Conservation (phyloP, 257 asterid genomes). For the Lavandula angustifolia region DNA sequence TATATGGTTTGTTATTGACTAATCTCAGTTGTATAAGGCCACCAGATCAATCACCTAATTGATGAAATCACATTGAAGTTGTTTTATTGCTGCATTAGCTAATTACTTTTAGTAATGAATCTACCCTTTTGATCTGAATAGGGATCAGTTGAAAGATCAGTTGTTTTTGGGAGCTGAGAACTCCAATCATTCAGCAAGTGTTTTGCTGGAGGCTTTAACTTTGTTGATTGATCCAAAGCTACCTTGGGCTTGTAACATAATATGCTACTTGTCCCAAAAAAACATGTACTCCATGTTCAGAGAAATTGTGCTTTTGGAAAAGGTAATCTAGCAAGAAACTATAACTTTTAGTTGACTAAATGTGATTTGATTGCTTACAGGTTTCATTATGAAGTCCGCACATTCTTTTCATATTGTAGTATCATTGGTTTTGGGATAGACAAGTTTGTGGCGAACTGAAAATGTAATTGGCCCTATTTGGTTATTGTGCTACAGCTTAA, state of each 20-base stretch:
- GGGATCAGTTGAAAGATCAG: constrained; percentile 66
- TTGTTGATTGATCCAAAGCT: constrained; percentile 62
- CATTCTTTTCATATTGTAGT: constrained; percentile 6
- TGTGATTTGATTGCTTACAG: constrained; percentile 14
- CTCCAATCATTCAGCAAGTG: constrained; percentile 50
- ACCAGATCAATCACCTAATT: constrained; percentile 10
- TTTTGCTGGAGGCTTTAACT: constrained; percentile 64
- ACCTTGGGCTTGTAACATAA: constrained; percentile 88
- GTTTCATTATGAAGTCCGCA: constrained; percentile 7
- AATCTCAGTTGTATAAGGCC: constrained; percentile 18
- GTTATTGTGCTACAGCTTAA: constrained; percentile 7
- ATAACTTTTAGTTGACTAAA: constrained; percentile 15
- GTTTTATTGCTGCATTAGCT: constrained; percentile 12
- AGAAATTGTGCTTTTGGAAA: constrained; percentile 63
- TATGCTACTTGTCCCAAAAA: constrained; percentile 61
- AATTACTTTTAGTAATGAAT: constrained; percentile 26
- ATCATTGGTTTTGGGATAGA: neutral
- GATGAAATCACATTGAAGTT: constrained; percentile 22
- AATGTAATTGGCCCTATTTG: constrained; percentile 2
- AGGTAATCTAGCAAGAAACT: constrained; percentile 50
- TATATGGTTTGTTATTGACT: neutral
- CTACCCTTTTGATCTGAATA: constrained; percentile 37
- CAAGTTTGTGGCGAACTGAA: constrained; percentile 21
- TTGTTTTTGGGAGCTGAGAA: constrained; percentile 51
- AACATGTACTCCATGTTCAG: constrained; percentile 70